Conservation (phyloP, 768 basidiomycete species). For the Hericium coralloides region DNA sequence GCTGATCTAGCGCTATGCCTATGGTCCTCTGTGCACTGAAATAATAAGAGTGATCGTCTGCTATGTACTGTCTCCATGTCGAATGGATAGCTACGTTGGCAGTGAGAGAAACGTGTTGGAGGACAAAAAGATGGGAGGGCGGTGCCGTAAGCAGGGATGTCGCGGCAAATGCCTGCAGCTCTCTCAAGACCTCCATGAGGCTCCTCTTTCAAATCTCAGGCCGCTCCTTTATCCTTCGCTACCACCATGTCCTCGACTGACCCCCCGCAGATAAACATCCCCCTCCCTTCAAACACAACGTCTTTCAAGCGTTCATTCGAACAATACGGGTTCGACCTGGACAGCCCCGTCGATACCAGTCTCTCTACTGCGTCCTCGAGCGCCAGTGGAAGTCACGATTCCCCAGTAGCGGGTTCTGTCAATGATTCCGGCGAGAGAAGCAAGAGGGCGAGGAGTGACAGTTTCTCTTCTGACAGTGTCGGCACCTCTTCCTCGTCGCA, state of each 20-base stretch:
- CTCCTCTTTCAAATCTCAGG: background rate
- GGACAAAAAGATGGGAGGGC: too few relatives aligned
- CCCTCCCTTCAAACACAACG: conserved; percentile 38
- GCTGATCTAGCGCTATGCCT: too few relatives aligned
- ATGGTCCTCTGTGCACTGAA: too few relatives aligned
- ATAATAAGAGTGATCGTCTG: too few relatives aligned
- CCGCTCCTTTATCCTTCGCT: conserved; percentile 10
- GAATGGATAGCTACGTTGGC: too few relatives aligned
- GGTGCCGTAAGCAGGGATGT: too few relatives aligned
- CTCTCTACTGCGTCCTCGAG: conserved; percentile 16
- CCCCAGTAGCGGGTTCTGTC: conserved; percentile 7
- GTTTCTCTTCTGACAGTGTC: conserved; percentile 6
- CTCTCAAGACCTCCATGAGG: background rate
- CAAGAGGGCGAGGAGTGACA: conserved; percentile 13
- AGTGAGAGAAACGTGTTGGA: too few relatives aligned
- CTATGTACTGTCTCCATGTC: too few relatives aligned
- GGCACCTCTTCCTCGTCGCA: conserved; percentile 6
- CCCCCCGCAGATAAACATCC: conserved; percentile 45
- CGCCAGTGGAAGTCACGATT: conserved; percentile 17
- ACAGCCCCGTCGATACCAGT: conserved; percentile 27
- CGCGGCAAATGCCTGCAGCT: too few relatives aligned
- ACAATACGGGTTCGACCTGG: conserved; percentile 48
- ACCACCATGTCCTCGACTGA: conserved; percentile 21
- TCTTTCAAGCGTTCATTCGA: conserved; percentile 56
- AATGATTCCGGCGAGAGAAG: conserved; percentile 8